Conservation (phyloP, 768 basidiomycete species). For the Pleurotus cornucopiae region DNA sequence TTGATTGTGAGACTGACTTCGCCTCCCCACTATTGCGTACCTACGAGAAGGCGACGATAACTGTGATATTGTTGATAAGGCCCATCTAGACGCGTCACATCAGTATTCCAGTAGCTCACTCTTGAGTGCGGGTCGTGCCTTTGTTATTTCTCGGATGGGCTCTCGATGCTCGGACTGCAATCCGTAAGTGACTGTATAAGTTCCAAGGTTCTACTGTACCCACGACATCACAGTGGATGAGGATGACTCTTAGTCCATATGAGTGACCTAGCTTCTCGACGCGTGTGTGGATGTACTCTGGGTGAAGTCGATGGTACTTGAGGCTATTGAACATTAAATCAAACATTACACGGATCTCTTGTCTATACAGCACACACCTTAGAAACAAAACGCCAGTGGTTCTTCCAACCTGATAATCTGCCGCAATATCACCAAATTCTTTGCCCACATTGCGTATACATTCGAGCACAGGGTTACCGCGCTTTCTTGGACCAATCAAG, state of each 20-base stretch:
- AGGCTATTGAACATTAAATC: constrained; percentile 42
- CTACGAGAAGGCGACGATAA: constrained; percentile 90
- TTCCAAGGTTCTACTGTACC: constrained; percentile 25
- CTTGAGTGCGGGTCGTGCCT: constrained; percentile 35
- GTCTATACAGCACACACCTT: constrained; percentile 45
- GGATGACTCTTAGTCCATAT: constrained; percentile 80
- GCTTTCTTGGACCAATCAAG: constrained; percentile 35
- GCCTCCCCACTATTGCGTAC: constrained; percentile 16
- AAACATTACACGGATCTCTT: too few relatives aligned
- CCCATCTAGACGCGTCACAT: constrained; percentile 47
- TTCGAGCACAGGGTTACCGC: constrained; percentile 87
- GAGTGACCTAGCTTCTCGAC: constrained; percentile 81
- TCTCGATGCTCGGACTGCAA: constrained; percentile 85
- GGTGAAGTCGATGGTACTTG: constrained; percentile 93
- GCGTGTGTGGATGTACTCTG: constrained; percentile 91
- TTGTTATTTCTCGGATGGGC: constrained; percentile 88
- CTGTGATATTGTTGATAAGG: constrained; percentile 88
- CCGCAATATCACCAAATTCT: constrained; percentile 90
- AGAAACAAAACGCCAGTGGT: constrained; percentile 92
- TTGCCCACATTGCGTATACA: constrained; percentile 85
- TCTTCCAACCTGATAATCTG: constrained; percentile 93
- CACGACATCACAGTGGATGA: constrained; percentile 91
- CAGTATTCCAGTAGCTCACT: constrained; percentile 4
- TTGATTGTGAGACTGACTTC: constrained; percentile 2
- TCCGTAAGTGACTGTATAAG: background rate